Evolutionary conservation across 164 flowering plant genomes (phyloP).

Genomic region (Litsea cubeba): DNA sequence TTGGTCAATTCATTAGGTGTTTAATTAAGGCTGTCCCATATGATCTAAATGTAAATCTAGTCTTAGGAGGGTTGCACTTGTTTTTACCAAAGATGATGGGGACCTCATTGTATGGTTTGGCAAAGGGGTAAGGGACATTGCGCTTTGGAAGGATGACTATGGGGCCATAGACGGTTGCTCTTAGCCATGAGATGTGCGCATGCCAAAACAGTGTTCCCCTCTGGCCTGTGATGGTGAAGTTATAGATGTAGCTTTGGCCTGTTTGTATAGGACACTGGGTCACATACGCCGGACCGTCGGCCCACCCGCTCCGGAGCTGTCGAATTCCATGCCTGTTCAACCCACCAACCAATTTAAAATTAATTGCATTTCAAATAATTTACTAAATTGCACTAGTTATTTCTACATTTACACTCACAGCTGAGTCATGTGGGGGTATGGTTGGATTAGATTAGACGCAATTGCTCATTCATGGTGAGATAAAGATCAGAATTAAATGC

Average conservation of each 20-base stretch:
- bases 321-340: constrained; percentile 44
- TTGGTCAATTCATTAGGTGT: not conserved
- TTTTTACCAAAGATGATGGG: constrained; percentile 44
- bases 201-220: constrained; percentile 51
- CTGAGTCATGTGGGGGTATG: no score
- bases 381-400: no score
- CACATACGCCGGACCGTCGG: constrained; percentile 51
- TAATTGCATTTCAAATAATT: not conserved
- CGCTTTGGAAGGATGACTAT: constrained; percentile 39
- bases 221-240: constrained; percentile 48
- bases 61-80: not conserved
- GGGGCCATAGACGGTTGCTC: constrained; percentile 47
- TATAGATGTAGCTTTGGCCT: constrained; percentile 39
- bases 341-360: not conserved
- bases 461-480: no score
- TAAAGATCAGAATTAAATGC: no score
- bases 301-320: constrained; percentile 46
- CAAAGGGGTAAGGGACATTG: constrained; percentile 38
- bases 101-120: constrained; percentile 41
- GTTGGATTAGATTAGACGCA: no score
- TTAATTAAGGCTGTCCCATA: not conserved
- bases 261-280: constrained; percentile 58
- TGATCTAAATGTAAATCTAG: not conserved
- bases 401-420: no score
- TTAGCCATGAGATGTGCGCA: constrained; percentile 48